Evolutionary conservation across 768 basidiomycete genomes (phyloP), one percentile per base, ranked within the genome.

Genomic region (Termitomyces eurrhizus): DNA sequence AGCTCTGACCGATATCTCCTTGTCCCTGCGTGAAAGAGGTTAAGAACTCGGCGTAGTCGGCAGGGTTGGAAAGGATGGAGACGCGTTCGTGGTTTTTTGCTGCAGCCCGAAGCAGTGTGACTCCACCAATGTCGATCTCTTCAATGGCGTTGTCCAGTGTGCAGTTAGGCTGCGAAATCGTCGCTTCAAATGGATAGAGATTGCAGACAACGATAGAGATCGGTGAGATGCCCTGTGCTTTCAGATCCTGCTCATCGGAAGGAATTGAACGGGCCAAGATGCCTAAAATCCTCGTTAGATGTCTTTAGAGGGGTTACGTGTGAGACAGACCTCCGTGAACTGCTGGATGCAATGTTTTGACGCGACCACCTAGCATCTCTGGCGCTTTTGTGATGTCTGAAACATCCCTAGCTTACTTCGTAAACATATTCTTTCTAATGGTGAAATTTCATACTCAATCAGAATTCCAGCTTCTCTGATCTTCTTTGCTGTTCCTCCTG

Each of bases 171-270:
- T 88, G 85, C 0, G 95, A 83, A 71, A 96, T 92, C 52, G 95
- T 97, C 24, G 87, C 84, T 36, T 91, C 86, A 78, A 99, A 99
- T 0, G 97, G 97, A 79, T 99, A 98, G 56, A 99, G 86, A 73
- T 99, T 99, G 86, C 97, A 99, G 62, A 97, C 95, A 59, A 99
- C 96, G 78, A 99, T 90, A 58, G 90, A 88, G 76, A 98, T 98
- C 63, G 92, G 92, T 7, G 91, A 85, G 74, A 99, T 98, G 60
- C 79, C 80, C 69, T 96, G 94, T 7, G 87, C 79, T 33, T 83
- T 76, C 55, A 98, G 83, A 72, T 99, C 97, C 57, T 83, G 79
- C 65, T 94, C 83, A 75, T 99, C 97, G 11, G 93, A 93, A 4
- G 90, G 85, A 65, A 95, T 96, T 55, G 88, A 83, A 21, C 97